Percentiles rank a stretch among this genome's conserved stretches.
phyloP scores from a whole-genome alignment of 2,329 filamentous ascomycete species.

The Cladosporium sp. region DNA sequence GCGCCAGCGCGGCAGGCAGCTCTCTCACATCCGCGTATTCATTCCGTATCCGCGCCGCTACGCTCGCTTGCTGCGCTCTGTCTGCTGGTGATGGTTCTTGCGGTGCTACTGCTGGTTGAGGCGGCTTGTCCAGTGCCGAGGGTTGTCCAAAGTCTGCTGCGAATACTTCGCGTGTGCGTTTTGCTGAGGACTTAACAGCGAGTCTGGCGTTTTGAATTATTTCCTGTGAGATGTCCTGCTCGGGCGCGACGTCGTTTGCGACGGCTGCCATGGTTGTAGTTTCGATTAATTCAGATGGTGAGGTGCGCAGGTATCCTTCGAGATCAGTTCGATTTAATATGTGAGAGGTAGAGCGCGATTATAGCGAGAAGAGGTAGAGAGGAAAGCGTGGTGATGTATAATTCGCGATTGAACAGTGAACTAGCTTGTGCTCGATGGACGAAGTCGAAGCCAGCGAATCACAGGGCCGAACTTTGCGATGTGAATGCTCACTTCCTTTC shows the following conservation, averaged over 20 bases:
- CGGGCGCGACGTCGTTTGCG: background rate
- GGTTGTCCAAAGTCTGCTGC: constrained; percentile 48
- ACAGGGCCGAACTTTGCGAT: too few species aligned
- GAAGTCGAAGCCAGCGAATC: too few species aligned
- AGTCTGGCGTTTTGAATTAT: constrained; percentile 14
- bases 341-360: background rate
- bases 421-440: too few species aligned
- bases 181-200: constrained; percentile 44
- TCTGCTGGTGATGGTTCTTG: constrained; percentile 42
- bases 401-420: too few species aligned
- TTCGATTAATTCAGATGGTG: background rate
- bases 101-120: constrained; percentile 40
- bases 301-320: background rate
- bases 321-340: background rate
- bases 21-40: constrained; percentile 78
- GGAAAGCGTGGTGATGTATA: too few species aligned
- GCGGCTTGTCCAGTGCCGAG: constrained; percentile 38
- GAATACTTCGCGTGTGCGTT: constrained; percentile 53
- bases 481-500: background rate
- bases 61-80: constrained; percentile 42
- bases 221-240: constrained; percentile 9
- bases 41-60: constrained; percentile 57
- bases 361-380: too few species aligned
- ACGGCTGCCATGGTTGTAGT: constrained; percentile 4
- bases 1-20: constrained; percentile 71